These are phyloP conservation scores for Stachybotrys chlorohalonatus DNA, from an alignment of 2,329 filamentous ascomycete species.

Conservation along the genomic window DNA sequence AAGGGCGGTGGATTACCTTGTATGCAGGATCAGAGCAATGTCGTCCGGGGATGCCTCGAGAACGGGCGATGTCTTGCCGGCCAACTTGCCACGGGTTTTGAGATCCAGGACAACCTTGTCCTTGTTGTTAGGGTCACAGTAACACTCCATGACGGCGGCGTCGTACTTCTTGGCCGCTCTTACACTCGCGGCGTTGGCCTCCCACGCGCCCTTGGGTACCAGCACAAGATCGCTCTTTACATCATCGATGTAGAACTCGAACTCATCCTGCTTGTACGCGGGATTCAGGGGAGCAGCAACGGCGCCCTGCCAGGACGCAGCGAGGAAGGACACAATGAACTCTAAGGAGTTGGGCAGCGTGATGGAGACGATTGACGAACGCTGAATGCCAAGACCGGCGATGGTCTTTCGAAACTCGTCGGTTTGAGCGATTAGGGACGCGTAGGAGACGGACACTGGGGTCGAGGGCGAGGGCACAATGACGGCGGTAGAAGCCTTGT, in stretches of 20 bases:
- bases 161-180: slow-evolving; percentile 70
- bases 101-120: slow-evolving; percentile 66
- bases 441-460: slow-evolving; percentile 60
- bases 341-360: slow-evolving; percentile 78
- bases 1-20: slow-evolving; percentile 33
- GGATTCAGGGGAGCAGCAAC: slow-evolving; percentile 83
- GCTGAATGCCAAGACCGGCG: slow-evolving; percentile 62
- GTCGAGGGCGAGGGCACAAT: slow-evolving; percentile 60
- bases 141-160: slow-evolving; percentile 79
- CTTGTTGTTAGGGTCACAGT: slow-evolving; percentile 54
- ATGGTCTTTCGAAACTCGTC: slow-evolving; percentile 68
- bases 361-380: slow-evolving; percentile 68
- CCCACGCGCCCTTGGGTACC: slow-evolving; percentile 63
- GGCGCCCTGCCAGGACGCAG: slow-evolving; percentile 74
- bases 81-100: slow-evolving; percentile 63
- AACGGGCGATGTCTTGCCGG: slow-evolving; percentile 30
- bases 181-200: slow-evolving; percentile 60
- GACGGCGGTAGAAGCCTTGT: slow-evolving; percentile 45
- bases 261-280: slow-evolving; percentile 81
- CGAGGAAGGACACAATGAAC: slow-evolving; percentile 80
- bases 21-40: slow-evolving; percentile 73
- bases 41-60: slow-evolving; percentile 59
- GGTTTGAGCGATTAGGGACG: slow-evolving; percentile 57
- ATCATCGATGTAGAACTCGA: slow-evolving; percentile 88
- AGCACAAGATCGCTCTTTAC: slow-evolving; percentile 70